Conservation (phyloP, 805 yeast genomes). For the Barnettozyma pratensis region DNA sequence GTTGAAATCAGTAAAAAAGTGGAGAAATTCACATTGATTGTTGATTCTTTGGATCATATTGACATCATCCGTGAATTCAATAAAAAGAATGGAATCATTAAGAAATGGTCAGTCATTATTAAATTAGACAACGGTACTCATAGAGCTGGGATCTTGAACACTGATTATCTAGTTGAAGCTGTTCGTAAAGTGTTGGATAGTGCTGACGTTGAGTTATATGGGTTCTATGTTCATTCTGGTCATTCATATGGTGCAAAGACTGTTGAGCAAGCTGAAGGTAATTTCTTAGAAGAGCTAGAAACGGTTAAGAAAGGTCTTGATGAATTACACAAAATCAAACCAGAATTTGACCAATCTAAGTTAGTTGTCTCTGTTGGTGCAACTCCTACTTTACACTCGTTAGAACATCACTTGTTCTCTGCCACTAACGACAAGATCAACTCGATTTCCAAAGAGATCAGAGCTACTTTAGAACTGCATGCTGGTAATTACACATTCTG, state of each 20-base stretch:
- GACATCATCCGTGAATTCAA: conserved; percentile 38
- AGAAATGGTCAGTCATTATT: conserved; percentile 58
- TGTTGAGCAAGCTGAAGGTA: conserved; percentile 40
- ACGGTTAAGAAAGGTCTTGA: conserved; percentile 51
- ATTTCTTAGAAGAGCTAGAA: conserved; percentile 49
- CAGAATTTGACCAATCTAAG: conserved; percentile 31
- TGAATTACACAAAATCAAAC: conserved; percentile 29
- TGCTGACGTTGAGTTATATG: conserved; percentile 43
- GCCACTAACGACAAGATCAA: conserved; percentile 11
- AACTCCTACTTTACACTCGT: conserved; percentile 72
- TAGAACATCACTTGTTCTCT: conserved; percentile 27
- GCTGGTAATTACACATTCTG: conserved; percentile 78
- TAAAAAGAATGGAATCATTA: conserved; percentile 17
- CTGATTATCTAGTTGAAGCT: conserved; percentile 30
- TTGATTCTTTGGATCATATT: conserved; percentile 57
- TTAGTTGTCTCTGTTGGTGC: conserved; percentile 71
- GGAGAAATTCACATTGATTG: conserved; percentile 46
- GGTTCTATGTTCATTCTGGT: conserved; percentile 79
- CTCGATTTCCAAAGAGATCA: conserved; percentile 18
- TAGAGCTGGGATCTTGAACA: conserved; percentile 54
- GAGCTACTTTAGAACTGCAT: conserved; percentile 57
- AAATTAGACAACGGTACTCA: conserved; percentile 69
- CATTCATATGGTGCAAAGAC: conserved; percentile 55
- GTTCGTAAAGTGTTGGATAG: conserved; percentile 29
- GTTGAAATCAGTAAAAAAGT: conserved; percentile 37